Evolutionary conservation across 352 stramenopile species (phyloP).

Genomic region (Pythium guiyangense): DNA sequence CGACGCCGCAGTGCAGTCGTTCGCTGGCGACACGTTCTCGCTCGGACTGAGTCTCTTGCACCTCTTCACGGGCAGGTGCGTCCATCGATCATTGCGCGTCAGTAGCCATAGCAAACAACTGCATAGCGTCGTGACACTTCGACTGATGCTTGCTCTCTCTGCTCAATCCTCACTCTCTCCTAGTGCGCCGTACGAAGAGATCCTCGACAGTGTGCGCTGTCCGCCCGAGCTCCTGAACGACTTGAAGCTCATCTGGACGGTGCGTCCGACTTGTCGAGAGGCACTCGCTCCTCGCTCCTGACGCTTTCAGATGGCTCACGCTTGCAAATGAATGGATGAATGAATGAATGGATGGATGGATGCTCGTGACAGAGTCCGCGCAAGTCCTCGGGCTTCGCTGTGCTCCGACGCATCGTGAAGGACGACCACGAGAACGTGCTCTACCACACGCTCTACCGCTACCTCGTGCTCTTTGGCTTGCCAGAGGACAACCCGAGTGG

Average conservation of each 20-base stretch:
- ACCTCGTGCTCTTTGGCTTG: constrained; percentile 94
- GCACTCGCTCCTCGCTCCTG: neutral
- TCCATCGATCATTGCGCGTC: neutral
- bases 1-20: constrained; percentile 86
- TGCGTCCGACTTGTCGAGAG: constrained; percentile 16
- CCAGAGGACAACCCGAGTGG: constrained; percentile 49
- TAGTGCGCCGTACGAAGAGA: constrained; percentile 96
- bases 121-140: too few relatives aligned
- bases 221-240: constrained; percentile 79
- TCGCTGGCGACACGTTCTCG: constrained; percentile 94
- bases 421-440: constrained; percentile 83
- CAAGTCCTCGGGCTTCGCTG: constrained; percentile 60
- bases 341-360: too few relatives aligned
- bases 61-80: constrained; percentile 92
- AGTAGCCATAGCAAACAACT: too few relatives aligned
- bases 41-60: constrained; percentile 95
- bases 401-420: constrained; percentile 54
- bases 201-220: constrained; percentile 91
- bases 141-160: too few relatives aligned
- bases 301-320: too few relatives aligned
- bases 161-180: too few relatives aligned
- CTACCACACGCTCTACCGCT: constrained; percentile 96
- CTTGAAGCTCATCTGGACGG: constrained; percentile 88
- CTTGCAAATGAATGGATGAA: too few relatives aligned
- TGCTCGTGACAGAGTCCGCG: constrained; percentile 21